Conservation (phyloP, 331 rosid genomes). For the Malus hybrid region DNA sequence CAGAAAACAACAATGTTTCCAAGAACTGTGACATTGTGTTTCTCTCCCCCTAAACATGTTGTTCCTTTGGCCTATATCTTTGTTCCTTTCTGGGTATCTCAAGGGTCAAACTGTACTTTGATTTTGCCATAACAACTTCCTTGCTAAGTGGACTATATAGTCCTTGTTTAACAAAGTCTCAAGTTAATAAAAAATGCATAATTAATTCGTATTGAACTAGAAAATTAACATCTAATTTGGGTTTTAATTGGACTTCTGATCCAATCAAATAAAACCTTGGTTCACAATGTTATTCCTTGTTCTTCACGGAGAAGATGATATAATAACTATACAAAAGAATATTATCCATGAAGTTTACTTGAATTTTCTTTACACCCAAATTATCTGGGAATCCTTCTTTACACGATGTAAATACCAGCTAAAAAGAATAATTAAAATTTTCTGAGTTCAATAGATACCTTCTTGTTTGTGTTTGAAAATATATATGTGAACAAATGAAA, state of each 20-base stretch:
- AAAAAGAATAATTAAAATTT: no score
- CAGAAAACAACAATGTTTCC: constrained; percentile 8
- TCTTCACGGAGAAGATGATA: not conserved
- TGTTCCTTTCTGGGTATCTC: constrained; percentile 4
- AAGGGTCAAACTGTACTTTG: not conserved
- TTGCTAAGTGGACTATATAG: not conserved
- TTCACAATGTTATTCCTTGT: not conserved
- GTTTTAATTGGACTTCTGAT: not conserved
- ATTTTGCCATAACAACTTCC: not conserved
- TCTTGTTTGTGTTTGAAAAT: not conserved
- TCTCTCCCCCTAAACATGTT: not conserved
- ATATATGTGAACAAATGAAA: not conserved
- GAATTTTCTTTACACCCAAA: not conserved
- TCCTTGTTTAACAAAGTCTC: not conserved
- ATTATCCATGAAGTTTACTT: not conserved
- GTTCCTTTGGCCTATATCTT: not conserved
- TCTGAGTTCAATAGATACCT: not conserved
- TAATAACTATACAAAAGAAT: not conserved
- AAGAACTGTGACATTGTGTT: constrained; percentile 2
- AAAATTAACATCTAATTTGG: not conserved
- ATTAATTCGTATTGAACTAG: not conserved
- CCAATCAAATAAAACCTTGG: not conserved
- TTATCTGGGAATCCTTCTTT: no score
- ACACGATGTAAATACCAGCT: no score
- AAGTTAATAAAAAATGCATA: no score